Percentiles rank a stretch among this genome's conserved stretches.
Evolutionary conservation across 768 basidiomycete species (phyloP).

Genomic region (Hebeloma cylindrosporum): DNA sequence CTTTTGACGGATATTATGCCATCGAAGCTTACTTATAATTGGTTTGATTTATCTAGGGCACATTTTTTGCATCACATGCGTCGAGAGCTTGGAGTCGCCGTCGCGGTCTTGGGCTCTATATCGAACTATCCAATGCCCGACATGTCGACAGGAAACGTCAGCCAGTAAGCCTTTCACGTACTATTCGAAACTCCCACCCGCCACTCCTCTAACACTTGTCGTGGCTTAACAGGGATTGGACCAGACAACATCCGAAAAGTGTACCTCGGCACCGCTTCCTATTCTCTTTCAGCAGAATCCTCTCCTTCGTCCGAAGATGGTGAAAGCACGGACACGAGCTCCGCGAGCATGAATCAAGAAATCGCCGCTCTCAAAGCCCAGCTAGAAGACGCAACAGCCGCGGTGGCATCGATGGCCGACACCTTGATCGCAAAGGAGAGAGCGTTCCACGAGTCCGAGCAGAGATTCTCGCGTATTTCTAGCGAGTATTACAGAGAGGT

Average conservation of each 20-base stretch:
- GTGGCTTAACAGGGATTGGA: not conserved
- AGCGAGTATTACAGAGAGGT: no score
- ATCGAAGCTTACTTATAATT: not conserved
- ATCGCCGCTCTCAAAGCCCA: not conserved
- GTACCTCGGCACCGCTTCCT: constrained; percentile 4
- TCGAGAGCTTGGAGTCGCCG: not conserved
- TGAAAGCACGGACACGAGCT: constrained; percentile 2
- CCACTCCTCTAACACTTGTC: not conserved
- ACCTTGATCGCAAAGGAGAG: no score
- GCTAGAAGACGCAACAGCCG: not conserved
- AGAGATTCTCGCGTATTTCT: no score
- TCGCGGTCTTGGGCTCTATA: not conserved
- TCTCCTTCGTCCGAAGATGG: not conserved
- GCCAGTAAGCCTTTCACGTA: not conserved
- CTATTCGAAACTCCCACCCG: no score
- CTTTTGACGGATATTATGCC: not conserved
- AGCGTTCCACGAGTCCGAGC: no score
- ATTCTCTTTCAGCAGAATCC: not conserved
- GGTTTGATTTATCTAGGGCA: not conserved
- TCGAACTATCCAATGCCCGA: constrained; percentile 2
- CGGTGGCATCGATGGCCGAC: not conserved
- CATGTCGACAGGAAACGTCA: not conserved
- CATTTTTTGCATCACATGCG: constrained; percentile 6
- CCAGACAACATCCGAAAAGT: constrained; percentile 4
- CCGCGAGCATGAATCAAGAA: no score